A percentile compares a stretch with the other conserved stretches of the same genome.
These are phyloP conservation scores for Geranomyces variabilis DNA, from an alignment of 192 early-diverging fungal genomes.

Conservation along the genomic window DNA sequence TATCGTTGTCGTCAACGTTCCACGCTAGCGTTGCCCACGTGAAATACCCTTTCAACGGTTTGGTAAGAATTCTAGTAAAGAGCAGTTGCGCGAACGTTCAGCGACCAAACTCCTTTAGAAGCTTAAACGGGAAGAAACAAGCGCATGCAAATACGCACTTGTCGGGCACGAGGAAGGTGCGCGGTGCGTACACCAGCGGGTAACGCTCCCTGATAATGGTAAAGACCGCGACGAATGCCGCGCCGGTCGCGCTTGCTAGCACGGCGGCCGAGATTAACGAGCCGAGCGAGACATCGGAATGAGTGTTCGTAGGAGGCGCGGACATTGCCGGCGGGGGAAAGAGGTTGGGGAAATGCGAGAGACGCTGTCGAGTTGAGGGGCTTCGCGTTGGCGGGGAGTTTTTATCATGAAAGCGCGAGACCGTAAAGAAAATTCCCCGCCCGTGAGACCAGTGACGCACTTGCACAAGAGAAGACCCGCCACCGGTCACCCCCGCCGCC, in stretches of 20 bases:
- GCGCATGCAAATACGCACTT: constrained; percentile 14
- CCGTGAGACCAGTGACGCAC: no score
- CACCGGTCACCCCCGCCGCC: no score
- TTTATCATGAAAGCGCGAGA: no score
- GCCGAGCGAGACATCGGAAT: constrained; percentile 17
- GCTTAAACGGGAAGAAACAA: not conserved
- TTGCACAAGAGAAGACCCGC: no score
- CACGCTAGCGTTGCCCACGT: constrained; percentile 16
- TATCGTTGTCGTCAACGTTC: constrained; percentile 9
- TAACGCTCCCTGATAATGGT: constrained; percentile 6
- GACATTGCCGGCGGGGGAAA: no score
- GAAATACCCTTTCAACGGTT: constrained; percentile 15
- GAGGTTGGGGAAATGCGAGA: no score
- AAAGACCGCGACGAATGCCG: constrained; percentile 21
- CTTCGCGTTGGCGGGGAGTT: no score
- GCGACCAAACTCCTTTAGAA: not conserved
- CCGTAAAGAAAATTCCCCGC: no score
- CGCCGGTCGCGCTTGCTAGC: constrained; percentile 1
- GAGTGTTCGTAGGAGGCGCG: no score
- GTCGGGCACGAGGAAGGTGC: constrained; percentile 27
- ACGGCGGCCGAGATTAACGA: constrained; percentile 26
- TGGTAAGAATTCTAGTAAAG: constrained; percentile 7
- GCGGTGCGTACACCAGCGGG: constrained; percentile 32
- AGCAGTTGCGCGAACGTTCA: not conserved
- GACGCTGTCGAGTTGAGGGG: no score